phyloP scores from a whole-genome alignment of 2,329 filamentous ascomycete species.

The Alternaria burnsii region DNA sequence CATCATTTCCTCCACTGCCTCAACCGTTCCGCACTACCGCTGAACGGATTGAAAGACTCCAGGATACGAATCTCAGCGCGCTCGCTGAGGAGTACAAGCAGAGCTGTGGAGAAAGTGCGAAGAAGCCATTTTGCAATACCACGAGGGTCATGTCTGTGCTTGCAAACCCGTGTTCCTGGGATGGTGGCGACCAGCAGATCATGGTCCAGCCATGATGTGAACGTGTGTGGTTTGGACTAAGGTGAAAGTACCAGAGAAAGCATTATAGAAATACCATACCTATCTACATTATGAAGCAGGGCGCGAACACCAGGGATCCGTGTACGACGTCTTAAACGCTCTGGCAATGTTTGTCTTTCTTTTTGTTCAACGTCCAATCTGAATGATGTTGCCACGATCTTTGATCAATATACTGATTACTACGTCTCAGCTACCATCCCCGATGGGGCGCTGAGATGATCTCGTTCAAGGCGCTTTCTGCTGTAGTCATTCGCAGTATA shows the following conservation, averaged over 20 bases:
- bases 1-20: constrained; percentile 15
- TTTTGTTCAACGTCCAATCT: too few relatives aligned
- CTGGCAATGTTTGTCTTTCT: too few relatives aligned
- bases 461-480: too few relatives aligned
- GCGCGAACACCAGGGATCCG: background rate
- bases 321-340: too few relatives aligned
- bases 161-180: background rate
- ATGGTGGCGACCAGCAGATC: background rate
- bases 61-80: constrained; percentile 5
- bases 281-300: background rate
- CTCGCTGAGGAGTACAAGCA: constrained; percentile 1
- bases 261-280: background rate
- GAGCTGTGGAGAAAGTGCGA: constrained; percentile 10
- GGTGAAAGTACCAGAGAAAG: background rate
- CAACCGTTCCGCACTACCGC: constrained; percentile 15
- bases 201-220: background rate
- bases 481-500: too few relatives aligned
- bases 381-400: too few relatives aligned
- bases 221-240: background rate
- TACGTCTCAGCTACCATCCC: too few relatives aligned
- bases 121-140: constrained; percentile 19
- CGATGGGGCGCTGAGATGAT: too few relatives aligned
- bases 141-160: background rate
- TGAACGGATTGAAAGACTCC: constrained; percentile 14
- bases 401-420: too few relatives aligned